Evolutionary conservation across 2,329 filamentous ascomycete genomes (phyloP).

Genomic region (Talaromyces sp.): DNA sequence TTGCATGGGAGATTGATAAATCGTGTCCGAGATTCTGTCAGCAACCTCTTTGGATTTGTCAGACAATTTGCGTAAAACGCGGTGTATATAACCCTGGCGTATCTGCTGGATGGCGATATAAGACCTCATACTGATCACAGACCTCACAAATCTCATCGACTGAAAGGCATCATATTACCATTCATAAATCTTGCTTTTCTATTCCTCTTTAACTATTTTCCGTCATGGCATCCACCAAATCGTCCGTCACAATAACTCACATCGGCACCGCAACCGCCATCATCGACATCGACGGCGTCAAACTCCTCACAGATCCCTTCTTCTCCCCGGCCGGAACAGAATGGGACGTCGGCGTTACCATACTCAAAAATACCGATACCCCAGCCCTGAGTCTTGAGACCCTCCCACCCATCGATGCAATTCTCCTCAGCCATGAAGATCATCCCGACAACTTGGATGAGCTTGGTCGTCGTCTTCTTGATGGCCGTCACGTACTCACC

Average conservation of each 20-base stretch:
- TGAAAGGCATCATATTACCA: too few relatives aligned
- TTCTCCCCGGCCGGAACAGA: constrained; percentile 42
- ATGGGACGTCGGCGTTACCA: constrained; percentile 27
- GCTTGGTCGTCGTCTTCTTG: constrained; percentile 44
- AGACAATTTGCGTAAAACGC: background rate
- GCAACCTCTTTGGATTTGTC: background rate
- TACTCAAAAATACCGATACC: constrained; percentile 31
- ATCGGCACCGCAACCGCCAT: constrained; percentile 52
- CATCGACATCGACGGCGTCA: constrained; percentile 42
- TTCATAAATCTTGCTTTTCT: background rate
- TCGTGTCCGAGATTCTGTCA: background rate
- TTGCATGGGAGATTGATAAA: background rate
- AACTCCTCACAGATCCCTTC: constrained; percentile 47
- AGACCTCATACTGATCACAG: background rate
- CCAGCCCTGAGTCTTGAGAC: constrained; percentile 39
- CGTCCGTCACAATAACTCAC: constrained; percentile 35
- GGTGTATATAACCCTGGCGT: background rate
- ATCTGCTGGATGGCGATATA: background rate
- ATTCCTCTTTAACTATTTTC: background rate
- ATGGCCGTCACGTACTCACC: constrained; percentile 48
- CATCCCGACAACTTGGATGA: constrained; percentile 51
- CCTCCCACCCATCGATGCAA: constrained; percentile 48
- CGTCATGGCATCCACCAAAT: constrained; percentile 20
- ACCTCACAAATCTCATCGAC: too few relatives aligned
- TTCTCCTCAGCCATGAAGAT: constrained; percentile 52